A percentile compares a stretch with the other conserved stretches of the same genome.
Conservation (phyloP, 2,329 filamentous ascomycete species). For the Celoporthe dispersa region DNA sequence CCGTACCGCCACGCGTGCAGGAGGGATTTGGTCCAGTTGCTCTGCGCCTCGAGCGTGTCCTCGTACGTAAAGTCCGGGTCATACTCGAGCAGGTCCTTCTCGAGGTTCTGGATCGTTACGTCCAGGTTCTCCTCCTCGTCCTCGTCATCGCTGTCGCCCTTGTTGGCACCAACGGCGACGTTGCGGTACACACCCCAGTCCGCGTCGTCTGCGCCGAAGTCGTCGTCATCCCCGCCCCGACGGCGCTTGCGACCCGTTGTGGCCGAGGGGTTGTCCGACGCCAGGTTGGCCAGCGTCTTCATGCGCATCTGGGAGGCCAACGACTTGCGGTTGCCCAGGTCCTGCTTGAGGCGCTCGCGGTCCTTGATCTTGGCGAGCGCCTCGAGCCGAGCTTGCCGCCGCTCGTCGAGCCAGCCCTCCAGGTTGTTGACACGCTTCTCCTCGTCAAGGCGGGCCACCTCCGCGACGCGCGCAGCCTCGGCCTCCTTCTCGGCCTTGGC, state of each 20-base stretch:
- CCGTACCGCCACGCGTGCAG: constrained; percentile 90
- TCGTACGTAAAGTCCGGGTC: constrained; percentile 91
- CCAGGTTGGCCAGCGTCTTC: constrained; percentile 96
- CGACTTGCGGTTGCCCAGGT: constrained; percentile 95
- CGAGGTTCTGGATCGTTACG: constrained; percentile 73
- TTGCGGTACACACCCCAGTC: constrained; percentile 98
- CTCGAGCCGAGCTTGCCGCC: constrained; percentile 71
- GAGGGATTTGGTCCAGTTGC: constrained; percentile 91
- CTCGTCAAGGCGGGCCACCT: constrained; percentile 82
- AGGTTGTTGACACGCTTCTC: constrained; percentile 84
- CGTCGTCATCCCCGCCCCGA: constrained; percentile 89
- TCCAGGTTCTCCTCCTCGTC: constrained; percentile 90
- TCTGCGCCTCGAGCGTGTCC: constrained; percentile 87
- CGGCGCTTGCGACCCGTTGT: constrained; percentile 72
- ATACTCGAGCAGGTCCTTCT: constrained; percentile 82
- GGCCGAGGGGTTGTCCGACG: constrained; percentile 77
- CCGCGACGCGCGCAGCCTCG: constrained; percentile 81
- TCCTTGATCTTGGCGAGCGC: constrained; percentile 87
- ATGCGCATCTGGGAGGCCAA: constrained; percentile 95
- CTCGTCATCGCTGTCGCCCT: constrained; percentile 79
- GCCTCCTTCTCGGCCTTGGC: constrained; percentile 95
- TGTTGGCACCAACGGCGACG: constrained; percentile 78
- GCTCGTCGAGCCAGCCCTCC: constrained; percentile 84
- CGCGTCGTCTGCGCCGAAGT: constrained; percentile 94
- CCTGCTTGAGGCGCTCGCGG: constrained; percentile 87